A percentile compares a stretch with the other conserved stretches of the same genome.
These are phyloP conservation scores for Dentipellis fragilis DNA, from an alignment of 768 basidiomycete species.

Conservation along the genomic window DNA sequence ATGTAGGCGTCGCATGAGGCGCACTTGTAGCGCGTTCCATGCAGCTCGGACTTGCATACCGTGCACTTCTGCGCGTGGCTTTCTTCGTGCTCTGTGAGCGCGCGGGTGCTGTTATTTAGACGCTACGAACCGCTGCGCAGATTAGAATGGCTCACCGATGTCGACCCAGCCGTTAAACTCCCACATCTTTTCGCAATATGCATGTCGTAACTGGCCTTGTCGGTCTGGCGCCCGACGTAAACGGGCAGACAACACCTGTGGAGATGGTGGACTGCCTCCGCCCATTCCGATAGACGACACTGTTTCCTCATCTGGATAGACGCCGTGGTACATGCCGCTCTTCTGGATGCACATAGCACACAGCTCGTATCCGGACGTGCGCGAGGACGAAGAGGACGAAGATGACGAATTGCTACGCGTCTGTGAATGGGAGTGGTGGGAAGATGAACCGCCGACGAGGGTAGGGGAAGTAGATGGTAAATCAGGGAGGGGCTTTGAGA, in stretches of 20 bases:
- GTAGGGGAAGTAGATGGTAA: conserved; percentile 20
- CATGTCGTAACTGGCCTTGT: conserved; percentile 75
- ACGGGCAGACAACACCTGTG: conserved; percentile 45
- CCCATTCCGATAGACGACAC: conserved; percentile 41
- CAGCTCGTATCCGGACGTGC: conserved; percentile 64
- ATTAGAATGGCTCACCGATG: conserved; percentile 50
- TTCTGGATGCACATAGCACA: conserved; percentile 73
- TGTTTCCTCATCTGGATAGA: too few species aligned
- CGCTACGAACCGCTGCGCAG: conserved; percentile 2
- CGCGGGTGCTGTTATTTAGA: background rate
- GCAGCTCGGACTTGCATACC: conserved; percentile 60
- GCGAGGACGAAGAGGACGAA: conserved; percentile 4
- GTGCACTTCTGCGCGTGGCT: conserved; percentile 57
- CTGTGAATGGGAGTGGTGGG: conserved; percentile 6
- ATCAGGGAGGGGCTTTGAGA: conserved; percentile 31
- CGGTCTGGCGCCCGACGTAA: conserved; percentile 54
- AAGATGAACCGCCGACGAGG: conserved; percentile 6
- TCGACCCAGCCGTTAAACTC: conserved; percentile 76
- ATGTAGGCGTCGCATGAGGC: conserved; percentile 70
- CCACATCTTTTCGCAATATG: conserved; percentile 85
- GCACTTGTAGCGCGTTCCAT: conserved; percentile 72
- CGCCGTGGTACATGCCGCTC: conserved; percentile 68
- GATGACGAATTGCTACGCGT: conserved; percentile 11
- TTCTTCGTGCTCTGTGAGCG: conserved; percentile 61
- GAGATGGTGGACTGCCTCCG: conserved; percentile 37